Evolutionary conservation across 352 stramenopile species (phyloP), one percentile per base, ranked within the genome.

Genomic region (Peronospora belbahrii): DNA sequence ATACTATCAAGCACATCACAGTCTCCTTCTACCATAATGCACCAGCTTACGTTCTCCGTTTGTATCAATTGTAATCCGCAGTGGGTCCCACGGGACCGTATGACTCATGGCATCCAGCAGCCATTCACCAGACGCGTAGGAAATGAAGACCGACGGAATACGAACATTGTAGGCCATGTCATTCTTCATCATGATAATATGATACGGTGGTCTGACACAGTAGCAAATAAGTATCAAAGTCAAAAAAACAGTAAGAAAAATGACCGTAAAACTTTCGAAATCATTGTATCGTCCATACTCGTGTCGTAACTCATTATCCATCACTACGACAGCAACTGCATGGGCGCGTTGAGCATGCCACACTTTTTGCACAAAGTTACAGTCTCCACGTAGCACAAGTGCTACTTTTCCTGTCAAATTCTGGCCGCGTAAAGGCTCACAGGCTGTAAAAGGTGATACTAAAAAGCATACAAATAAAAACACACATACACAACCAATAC

Each of bases 121-220:
- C 56, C 59, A 69, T 39, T 85, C 74, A 20, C 79, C 79, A 11
- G 75, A 75, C 6, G 40, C 39, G 48, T 86, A 87, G 31, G 74
- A 73, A 25, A 90, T 67, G 51, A 90, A 90, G 11, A 88, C 70
- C 1, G 62, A 78, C 34, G 79, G 79, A 40, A 90, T 90, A 13
- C 43, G 57, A 18, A 90, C 50, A 19, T 59, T 65, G 33, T 63
- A 68, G 30, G 74, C 72, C 52, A 85, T 79, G 48, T 87, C 67
- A 52, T 90, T 76, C 30, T 82, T 81, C 58, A 87, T 82, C 79
- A 90, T 90, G 57, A 90, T 85, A 50, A 90, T 87, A 30, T 90
- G 74, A 42, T 70, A 81, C 57, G 77, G 77, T 19, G 77, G 47
- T 60, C 76, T 85, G 32, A 9, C 28, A 14, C 33, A 38, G 15